Evolutionary conservation across 108 stramenopile species (phyloP).

Genomic region (Chaetoceros muelleri): DNA sequence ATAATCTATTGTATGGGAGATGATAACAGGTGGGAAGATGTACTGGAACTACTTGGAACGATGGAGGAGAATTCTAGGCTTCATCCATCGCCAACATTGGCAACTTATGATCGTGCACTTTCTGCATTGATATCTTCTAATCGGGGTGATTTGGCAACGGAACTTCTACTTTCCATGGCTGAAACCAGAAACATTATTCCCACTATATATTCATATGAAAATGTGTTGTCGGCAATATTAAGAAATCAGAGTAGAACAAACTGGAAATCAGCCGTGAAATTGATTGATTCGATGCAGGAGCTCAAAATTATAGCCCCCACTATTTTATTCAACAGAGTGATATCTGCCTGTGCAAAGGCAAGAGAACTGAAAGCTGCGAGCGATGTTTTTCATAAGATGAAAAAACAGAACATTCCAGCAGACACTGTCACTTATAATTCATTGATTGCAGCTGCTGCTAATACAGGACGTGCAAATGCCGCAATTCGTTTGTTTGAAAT

Average conservation of each 20-base stretch:
- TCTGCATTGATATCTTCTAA: background rate
- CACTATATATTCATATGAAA: slow-evolving; percentile 40
- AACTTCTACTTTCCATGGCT: background rate
- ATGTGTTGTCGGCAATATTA: slow-evolving; percentile 35
- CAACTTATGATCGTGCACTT: background rate
- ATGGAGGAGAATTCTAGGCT: background rate
- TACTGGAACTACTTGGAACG: background rate
- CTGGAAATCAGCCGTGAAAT: slow-evolving; percentile 46
- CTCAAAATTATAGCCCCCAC: slow-evolving; percentile 22
- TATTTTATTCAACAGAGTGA: slow-evolving; percentile 44
- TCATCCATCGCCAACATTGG: background rate
- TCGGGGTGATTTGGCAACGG: background rate
- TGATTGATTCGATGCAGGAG: slow-evolving; percentile 44
- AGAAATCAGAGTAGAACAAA: slow-evolving; percentile 14
- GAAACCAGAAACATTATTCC: slow-evolving; percentile 4
- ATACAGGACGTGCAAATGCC: slow-evolving; percentile 44
- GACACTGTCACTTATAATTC: slow-evolving; percentile 53
- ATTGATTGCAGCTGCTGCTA: slow-evolving; percentile 51
- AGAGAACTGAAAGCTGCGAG: slow-evolving; percentile 38
- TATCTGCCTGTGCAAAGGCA: slow-evolving; percentile 35
- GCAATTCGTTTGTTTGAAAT: slow-evolving; percentile 47
- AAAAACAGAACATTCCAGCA: slow-evolving; percentile 31
- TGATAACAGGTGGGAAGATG: background rate
- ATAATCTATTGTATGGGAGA: background rate
- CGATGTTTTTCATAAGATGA: slow-evolving; percentile 37